phyloP scores from a whole-genome alignment of 805 yeast genomes.

The Saturnispora hagleri region DNA sequence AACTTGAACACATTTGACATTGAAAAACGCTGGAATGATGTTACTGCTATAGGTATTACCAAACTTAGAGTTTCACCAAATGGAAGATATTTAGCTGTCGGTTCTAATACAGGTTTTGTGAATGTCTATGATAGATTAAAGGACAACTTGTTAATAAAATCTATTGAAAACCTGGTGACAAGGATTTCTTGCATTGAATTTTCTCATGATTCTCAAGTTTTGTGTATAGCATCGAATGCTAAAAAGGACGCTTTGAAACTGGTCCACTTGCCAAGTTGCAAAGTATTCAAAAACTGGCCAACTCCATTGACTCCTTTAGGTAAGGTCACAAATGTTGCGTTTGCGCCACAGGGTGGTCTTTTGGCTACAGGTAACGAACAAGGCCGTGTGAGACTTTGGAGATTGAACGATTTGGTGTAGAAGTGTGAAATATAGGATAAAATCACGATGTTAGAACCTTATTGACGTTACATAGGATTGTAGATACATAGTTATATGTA shows the following conservation, averaged over 20 bases:
- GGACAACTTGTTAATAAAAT: conserved; percentile 44
- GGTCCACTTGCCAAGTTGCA: conserved; percentile 80
- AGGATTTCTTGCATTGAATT: conserved; percentile 66
- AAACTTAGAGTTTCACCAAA: conserved; percentile 44
- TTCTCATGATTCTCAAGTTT: conserved; percentile 79
- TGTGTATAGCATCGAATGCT: conserved; percentile 78
- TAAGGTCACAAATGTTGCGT: conserved; percentile 72
- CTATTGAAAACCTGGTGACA: conserved; percentile 73
- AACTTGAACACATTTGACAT: conserved; percentile 42
- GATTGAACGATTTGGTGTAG: conserved; percentile 29
- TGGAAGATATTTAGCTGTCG: conserved; percentile 81
- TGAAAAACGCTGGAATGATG: conserved; percentile 70
- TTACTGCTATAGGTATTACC: conserved; percentile 78
- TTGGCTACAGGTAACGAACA: conserved; percentile 84
- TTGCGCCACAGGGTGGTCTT: conserved; percentile 76
- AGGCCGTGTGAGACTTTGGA: conserved; percentile 86
- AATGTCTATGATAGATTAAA: conserved; percentile 61
- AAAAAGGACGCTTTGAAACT: conserved; percentile 78
- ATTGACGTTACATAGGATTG: background rate
- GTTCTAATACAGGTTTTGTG: conserved; percentile 83
- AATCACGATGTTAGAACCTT: background rate
- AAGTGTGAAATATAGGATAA: background rate
- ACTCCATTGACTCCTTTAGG: conserved; percentile 95
- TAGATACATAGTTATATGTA: background rate
- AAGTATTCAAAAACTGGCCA: conserved; percentile 93